phyloP scores from a whole-genome alignment of 2,329 filamentous ascomycete genomes.

The Colletotrichum eleusines region DNA sequence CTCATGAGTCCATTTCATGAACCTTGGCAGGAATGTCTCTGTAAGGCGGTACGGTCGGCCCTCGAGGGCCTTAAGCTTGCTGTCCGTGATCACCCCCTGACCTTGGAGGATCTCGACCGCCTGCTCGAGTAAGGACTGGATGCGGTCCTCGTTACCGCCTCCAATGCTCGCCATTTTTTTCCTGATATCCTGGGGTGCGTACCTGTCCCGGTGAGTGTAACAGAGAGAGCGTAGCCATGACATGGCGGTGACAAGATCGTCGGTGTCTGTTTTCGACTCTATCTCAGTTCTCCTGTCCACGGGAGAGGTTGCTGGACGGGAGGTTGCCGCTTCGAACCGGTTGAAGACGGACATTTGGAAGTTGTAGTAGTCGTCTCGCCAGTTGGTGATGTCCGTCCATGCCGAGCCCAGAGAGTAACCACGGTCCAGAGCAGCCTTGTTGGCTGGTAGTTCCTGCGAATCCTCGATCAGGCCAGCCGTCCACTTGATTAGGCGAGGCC shows the following conservation, averaged over 20 bases:
- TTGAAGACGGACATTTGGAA: constrained; percentile 66
- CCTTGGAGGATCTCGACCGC: constrained; percentile 63
- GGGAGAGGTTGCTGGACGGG: constrained; percentile 58
- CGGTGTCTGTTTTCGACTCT: not conserved
- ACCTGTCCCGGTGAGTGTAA: constrained; percentile 64
- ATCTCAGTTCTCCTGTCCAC: constrained; percentile 43
- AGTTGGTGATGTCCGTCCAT: constrained; percentile 53
- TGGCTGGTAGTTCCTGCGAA: constrained; percentile 62
- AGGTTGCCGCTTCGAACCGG: constrained; percentile 66
- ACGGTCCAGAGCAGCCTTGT: constrained; percentile 58
- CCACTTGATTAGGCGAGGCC: constrained; percentile 76
- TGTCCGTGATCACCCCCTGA: constrained; percentile 69
- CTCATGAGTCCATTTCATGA: constrained; percentile 68
- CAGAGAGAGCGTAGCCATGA: constrained; percentile 73
- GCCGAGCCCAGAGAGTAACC: constrained; percentile 56
- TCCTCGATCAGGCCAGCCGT: constrained; percentile 52
- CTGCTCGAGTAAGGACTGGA: constrained; percentile 59
- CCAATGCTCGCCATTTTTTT: constrained; percentile 65
- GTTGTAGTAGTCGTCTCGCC: constrained; percentile 70
- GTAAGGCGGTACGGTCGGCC: constrained; percentile 74
- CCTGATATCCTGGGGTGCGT: constrained; percentile 60
- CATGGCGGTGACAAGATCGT: constrained; percentile 60
- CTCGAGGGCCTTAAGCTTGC: constrained; percentile 67
- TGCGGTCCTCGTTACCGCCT: constrained; percentile 49
- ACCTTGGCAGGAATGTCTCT: constrained; percentile 66